phyloP scores from a whole-genome alignment of 495 filamentous ascomycete genomes.

The Tuber magnatum region DNA sequence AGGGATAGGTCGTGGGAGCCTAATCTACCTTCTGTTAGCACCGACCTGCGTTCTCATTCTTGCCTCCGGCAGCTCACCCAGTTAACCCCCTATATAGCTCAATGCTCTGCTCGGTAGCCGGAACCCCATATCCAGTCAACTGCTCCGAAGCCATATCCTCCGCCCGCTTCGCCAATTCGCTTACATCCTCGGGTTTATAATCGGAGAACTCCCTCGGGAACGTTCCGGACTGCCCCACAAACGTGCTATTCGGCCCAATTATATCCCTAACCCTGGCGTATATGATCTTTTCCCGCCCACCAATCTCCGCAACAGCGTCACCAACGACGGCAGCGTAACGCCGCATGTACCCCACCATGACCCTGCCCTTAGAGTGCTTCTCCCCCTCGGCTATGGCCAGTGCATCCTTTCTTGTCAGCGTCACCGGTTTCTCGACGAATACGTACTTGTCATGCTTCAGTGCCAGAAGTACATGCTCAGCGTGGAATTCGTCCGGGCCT shows the following conservation, averaged over 20 bases:
- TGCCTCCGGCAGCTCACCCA: not conserved
- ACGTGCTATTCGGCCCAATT: constrained; percentile 47
- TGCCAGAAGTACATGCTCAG: constrained; percentile 47
- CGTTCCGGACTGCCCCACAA: constrained; percentile 49
- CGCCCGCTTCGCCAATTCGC: constrained; percentile 31
- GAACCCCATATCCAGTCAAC: not conserved
- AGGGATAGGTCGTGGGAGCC: constrained; percentile 53
- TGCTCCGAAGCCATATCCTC: not conserved
- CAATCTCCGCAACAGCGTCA: constrained; percentile 48
- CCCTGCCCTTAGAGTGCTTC: constrained; percentile 34
- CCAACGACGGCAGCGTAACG: constrained; percentile 51
- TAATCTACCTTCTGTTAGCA: constrained; percentile 38
- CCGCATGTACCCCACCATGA: constrained; percentile 54
- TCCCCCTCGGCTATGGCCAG: constrained; percentile 46
- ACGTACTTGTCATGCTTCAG: constrained; percentile 50
- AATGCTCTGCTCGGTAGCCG: not conserved
- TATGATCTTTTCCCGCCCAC: constrained; percentile 43
- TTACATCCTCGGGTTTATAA: constrained; percentile 29
- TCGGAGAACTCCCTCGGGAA: constrained; percentile 44
- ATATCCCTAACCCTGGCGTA: constrained; percentile 54
- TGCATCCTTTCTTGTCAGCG: constrained; percentile 44
- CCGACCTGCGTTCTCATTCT: not conserved
- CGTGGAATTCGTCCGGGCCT: constrained; percentile 50
- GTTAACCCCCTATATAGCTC: not conserved
- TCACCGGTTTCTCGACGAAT: constrained; percentile 53